Percentiles rank a stretch among this genome's conserved stretches.
Evolutionary conservation across 2,329 filamentous ascomycete genomes (phyloP).

Genomic region (Microthyrium microscopicum): DNA sequence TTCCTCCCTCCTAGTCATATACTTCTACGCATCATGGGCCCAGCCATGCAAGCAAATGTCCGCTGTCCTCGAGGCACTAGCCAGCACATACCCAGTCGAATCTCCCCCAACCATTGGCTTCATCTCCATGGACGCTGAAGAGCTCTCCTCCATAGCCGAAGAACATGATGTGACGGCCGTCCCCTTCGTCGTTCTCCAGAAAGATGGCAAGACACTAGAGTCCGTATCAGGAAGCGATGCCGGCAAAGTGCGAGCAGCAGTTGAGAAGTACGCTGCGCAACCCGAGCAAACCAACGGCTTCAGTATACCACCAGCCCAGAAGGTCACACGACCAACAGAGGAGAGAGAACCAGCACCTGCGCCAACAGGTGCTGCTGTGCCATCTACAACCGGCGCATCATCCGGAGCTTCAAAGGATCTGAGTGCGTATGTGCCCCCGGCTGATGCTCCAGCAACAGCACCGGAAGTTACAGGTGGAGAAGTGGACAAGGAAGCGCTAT

Average conservation of each 20-base stretch:
- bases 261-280: constrained; percentile 61
- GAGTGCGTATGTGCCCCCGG: constrained; percentile 27
- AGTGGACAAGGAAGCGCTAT: constrained; percentile 62
- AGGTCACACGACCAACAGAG: constrained; percentile 27
- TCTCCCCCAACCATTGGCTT: constrained; percentile 56
- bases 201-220: constrained; percentile 59
- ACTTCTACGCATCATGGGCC: constrained; percentile 94
- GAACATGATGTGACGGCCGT: constrained; percentile 88
- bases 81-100: constrained; percentile 62
- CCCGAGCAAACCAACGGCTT: constrained; percentile 18
- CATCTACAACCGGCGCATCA: constrained; percentile 19
- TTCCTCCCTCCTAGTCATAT: constrained; percentile 63
- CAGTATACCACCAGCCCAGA: constrained; percentile 25
- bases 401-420: constrained; percentile 20
- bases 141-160: constrained; percentile 81
- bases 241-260: constrained; percentile 63
- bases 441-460: constrained; percentile 28
- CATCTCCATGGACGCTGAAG: constrained; percentile 86
- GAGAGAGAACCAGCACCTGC: too few species aligned
- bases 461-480: constrained; percentile 27
- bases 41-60: constrained; percentile 91
- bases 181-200: constrained; percentile 74
- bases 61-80: constrained; percentile 69
- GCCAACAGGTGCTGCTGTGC: constrained; percentile 18
- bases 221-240: constrained; percentile 83